These are phyloP conservation scores for Acanthamoeba healyi DNA, from an alignment of 208 protist genomes.

Conservation along the genomic window DNA sequence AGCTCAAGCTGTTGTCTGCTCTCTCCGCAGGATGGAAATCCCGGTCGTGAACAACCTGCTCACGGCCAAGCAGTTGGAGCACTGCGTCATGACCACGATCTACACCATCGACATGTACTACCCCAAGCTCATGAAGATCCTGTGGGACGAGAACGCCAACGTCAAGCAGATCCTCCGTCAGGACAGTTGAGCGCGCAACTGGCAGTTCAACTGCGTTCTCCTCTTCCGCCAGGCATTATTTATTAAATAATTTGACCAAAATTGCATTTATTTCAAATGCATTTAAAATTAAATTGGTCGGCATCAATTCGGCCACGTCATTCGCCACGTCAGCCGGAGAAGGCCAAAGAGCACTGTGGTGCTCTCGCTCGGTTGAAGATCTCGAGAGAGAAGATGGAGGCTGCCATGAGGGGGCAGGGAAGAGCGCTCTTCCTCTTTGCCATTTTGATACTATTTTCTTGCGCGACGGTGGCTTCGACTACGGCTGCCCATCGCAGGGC, in stretches of 20 bases:
- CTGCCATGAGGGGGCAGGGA: background rate
- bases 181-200: background rate
- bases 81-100: slow-evolving; percentile 43
- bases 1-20: background rate
- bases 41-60: slow-evolving; percentile 43
- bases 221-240: too few relatives aligned
- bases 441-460: background rate
- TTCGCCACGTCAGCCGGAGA: slow-evolving; percentile 12
- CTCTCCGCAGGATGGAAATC: slow-evolving; percentile 27
- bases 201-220: too few relatives aligned
- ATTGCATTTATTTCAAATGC: background rate
- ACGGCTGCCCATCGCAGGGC: background rate
- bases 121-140: slow-evolving; percentile 60
- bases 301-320: background rate
- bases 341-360: background rate
- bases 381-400: background rate
- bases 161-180: slow-evolving; percentile 25
- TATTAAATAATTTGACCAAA: too few relatives aligned
- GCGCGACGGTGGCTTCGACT: background rate
- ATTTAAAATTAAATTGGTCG: background rate
- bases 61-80: background rate
- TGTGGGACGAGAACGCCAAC: slow-evolving; percentile 27
- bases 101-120: slow-evolving; percentile 49
- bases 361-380: too few relatives aligned
- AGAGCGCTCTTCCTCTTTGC: background rate